phyloP scores from a whole-genome alignment of 306 rosid species.

The Argentina anserina region DNA sequence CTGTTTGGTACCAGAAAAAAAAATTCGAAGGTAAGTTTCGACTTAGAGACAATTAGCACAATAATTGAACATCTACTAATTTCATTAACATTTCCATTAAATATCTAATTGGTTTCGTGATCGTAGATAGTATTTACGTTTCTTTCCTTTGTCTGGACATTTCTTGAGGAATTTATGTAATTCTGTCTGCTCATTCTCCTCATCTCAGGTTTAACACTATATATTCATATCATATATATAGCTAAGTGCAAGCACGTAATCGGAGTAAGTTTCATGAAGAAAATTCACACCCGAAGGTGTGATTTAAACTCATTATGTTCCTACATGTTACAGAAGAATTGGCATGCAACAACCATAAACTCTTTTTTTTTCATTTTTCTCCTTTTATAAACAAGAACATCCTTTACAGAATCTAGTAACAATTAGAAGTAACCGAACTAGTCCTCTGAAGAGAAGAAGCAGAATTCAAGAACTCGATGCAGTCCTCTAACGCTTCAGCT shows the following conservation, averaged over 20 bases:
- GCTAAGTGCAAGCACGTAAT: background rate
- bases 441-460: slow-evolving; percentile 69
- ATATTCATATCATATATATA: background rate
- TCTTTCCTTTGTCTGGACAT: background rate
- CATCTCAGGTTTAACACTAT: background rate
- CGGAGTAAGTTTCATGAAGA: no score
- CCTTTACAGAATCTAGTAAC: slow-evolving; percentile 2
- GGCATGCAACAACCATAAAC: slow-evolving; percentile 7
- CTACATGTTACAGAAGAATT: background rate
- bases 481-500: slow-evolving; percentile 79
- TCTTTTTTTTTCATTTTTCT: background rate
- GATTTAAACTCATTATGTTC: slow-evolving; percentile 6
- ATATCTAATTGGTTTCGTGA: background rate
- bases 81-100: background rate
- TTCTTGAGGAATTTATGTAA: background rate
- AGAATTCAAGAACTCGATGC: slow-evolving; percentile 83
- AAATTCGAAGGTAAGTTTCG: slow-evolving; percentile 5
- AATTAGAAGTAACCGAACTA: slow-evolving; percentile 40
- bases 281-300: background rate
- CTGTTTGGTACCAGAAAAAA: slow-evolving; percentile 9
- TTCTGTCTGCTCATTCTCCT: background rate
- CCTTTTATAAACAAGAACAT: slow-evolving; percentile 5
- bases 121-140: background rate
- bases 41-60: background rate
- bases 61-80: background rate